phyloP scores from a whole-genome alignment of 345 rosid species.

The Syzygium aromaticum region DNA sequence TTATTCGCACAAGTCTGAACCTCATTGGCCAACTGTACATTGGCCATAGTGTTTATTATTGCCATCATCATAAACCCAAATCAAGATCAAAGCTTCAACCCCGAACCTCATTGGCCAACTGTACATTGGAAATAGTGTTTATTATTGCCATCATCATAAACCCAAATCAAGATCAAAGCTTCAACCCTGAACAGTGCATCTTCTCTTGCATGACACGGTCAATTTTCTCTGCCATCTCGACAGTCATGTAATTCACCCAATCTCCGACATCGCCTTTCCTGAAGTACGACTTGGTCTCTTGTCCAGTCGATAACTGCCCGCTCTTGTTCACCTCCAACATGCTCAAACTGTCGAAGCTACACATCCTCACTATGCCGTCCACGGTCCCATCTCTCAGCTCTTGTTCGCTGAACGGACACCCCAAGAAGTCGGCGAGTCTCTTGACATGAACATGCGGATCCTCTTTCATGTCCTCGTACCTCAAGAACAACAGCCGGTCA shows the following conservation, averaged over 20 bases:
- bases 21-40: no score
- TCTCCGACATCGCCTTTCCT: conserved; percentile 5
- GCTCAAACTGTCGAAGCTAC: conserved; percentile 28
- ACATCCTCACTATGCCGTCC: conserved; percentile 13
- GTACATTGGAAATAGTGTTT: no score
- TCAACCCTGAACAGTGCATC: not conserved
- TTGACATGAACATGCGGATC: conserved; percentile 7
- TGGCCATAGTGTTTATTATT: no score
- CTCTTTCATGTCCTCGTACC: conserved; percentile 27
- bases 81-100: no score
- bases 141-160: not conserved
- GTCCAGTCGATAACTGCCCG: conserved; percentile 11
- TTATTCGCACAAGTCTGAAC: no score
- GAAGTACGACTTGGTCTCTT: conserved; percentile 17
- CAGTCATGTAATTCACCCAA: not conserved
- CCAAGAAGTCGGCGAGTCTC: conserved; percentile 26
- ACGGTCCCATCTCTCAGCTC: conserved; percentile 9
- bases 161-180: not conserved
- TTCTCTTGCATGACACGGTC: conserved; percentile 2
- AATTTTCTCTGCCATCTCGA: conserved; percentile 1
- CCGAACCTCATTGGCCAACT: no score
- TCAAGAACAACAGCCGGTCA: conserved; percentile 18
- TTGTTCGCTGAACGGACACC: conserved; percentile 14
- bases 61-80: no score
- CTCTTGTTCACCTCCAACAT: conserved; percentile 16